Evolutionary conservation across 1,139 yeast genomes (phyloP), one percentile per base, ranked within the genome.

Genomic region (Geotrichum macrosporum): DNA sequence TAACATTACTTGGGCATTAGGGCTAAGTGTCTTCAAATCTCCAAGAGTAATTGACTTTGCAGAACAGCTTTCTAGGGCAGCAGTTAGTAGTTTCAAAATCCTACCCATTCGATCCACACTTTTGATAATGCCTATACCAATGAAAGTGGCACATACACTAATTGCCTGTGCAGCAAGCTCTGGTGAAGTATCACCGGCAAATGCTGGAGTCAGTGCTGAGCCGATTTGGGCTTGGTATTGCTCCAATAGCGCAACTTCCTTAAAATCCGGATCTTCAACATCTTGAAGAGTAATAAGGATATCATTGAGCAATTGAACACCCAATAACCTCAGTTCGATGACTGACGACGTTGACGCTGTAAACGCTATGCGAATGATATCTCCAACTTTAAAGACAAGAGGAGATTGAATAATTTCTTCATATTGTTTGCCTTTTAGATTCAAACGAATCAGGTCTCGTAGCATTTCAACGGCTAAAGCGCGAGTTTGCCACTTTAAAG

Each of bases 181-280:
- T 1, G 94, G 78, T 21, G 84, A 81, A 47, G 88, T 81, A 22
- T 81, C 88, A 2, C 76, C 71, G 35, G 76, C 76, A 66, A 92
- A 92, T n/a, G 95, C 87, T 0, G 97, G 96, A 41, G 88, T 77
- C 50, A 92, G 72, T 0, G 97, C 95, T 53, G 95, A 82, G 10
- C 87, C 83, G 15, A 92, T 84, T 58, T 88, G 96, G 0, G 97
- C 97, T 60, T 92, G 96, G 58, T 85, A 95, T 64, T 88, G 96
- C 57, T 86, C 95, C 49, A 92, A 70, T 10, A 88, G 72, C 0
- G 94, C 78, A 9, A 77, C 77, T 1, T 81, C 80, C 0, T 85
- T 81, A 57, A 81, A 83, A 38, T 83, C 75, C 0, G 94, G 88
- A 61, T 87, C 96, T 10, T 73, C 77, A 49, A 81, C 67, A 29